Base-by-base conservation (phyloP, 2,329 filamentous ascomycete genomes). In the Botrytis tulipae region DNA sequence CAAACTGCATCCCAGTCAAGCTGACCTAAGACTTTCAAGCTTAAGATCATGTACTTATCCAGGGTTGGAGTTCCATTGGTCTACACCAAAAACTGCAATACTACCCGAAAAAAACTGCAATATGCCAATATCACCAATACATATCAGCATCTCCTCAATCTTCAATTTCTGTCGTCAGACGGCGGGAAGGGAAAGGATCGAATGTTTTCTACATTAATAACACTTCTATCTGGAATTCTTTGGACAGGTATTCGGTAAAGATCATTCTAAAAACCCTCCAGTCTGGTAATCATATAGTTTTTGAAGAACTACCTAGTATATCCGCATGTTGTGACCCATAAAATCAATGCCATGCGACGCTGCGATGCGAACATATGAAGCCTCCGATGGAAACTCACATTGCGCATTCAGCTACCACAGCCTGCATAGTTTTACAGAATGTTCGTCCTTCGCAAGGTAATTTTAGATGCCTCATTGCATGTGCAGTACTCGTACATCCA, bases 401-500 rank as follows among this genome's bases (percentile, higher is more conserved):
- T 40, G 20, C 37, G 48, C 66, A 57, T 68, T 68, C 66, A 57
- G 48, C 66, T 42, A 57, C 48, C 66, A 69, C 66, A 42, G 18
- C 66, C 35, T 57, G 18, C 66, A n/a, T 42, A 57, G 35, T 32
- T 42, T 35, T 40, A 57, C 66, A 57, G 48, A 54, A 54, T 68
- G 25, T 42, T 57, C 51, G 25, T 68, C n/a, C 66, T 57, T 29
- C 37, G 25, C 14, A 42, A 29, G 48, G 29, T 57, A 57, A 44
- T 32, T 69, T 69, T 57, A 57, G 66, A 69, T 42, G 66, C 66
- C 66, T 57, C 66, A 16, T 57, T 69, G 37, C 66, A 69, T 69
- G 66, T 57, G 66, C 51, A 8, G 66, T 42, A 57, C 48, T 57
- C 51, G 48, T 69, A 22, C 25, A 57, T 69, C 48, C 48, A 57